Evolutionary conservation across 805 yeast species (phyloP), one percentile per base, ranked within the genome.

Genomic region (Wickerhamiella sorbophila): DNA sequence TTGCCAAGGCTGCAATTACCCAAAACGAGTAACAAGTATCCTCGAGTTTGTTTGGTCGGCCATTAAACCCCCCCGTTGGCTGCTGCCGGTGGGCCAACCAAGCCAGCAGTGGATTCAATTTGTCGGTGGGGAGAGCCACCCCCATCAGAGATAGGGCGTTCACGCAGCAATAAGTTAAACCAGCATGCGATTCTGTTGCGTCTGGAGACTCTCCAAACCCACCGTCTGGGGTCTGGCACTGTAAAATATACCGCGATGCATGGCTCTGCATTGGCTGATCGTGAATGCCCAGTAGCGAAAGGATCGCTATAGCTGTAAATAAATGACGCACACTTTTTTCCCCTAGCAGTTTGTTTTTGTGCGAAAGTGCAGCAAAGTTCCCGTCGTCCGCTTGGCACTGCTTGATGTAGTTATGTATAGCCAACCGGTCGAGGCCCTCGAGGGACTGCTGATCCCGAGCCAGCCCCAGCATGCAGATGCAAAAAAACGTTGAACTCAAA

Each of bases 21-120:
- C 95, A 86, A 68, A 85, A 86, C 5, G 79, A 72, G 54, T 86
- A 86, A 62, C 96, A 86, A 0, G 94, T 79, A 58, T 86, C 96
- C 3, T 80, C 80, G 44, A 67, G 70, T 57, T 86, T 86, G 57
- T 84, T 84, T n/a, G 73, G 75, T 37, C 96, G 66, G 1, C 96
- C 96, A 57, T 85, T 83, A 55, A 82, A 76, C 0, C 88, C 88
- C 1, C 95, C 95, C n/a, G 21, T 34, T 1, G 27, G 22, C 14
- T 41, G 38, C 34, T 51, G 55, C 21, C 56, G 47, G 4, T 40
- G 46, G 15, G 38, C 39, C 14, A 49, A 31, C 16, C 33, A 46
- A 8, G 20, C 14, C 1, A 35, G 12, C 16, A 45, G 14, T 3
- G 24, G 9, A 2, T 26, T 17, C 1, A 14, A 12, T 26, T 27